Evolutionary conservation across 2,329 filamentous ascomycete genomes (phyloP).

Genomic region (Microsporum audouinii): DNA sequence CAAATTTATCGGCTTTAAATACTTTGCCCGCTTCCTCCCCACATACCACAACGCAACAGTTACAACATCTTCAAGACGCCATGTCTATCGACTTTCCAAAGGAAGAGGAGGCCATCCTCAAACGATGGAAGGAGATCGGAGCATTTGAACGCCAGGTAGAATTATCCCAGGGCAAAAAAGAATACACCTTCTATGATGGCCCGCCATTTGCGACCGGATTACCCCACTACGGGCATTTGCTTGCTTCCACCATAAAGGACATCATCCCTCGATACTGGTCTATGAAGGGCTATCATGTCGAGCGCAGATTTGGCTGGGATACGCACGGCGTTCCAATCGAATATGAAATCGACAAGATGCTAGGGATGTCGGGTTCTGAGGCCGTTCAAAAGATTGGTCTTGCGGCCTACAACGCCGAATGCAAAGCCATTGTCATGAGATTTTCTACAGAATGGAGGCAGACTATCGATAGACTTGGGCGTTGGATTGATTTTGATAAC

Average conservation of each 20-base stretch:
- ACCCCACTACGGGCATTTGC: conserved; percentile 62
- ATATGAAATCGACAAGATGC: conserved; percentile 94
- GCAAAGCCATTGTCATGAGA: conserved; percentile 84
- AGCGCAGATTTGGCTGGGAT: conserved; percentile 90
- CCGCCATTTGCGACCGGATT: conserved; percentile 64
- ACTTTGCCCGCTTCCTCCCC: background rate
- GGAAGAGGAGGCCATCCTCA: conserved; percentile 75
- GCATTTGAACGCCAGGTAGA: conserved; percentile 83
- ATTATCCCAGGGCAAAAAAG: conserved; percentile 67
- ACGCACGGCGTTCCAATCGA: conserved; percentile 91
- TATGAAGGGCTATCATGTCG: conserved; percentile 90
- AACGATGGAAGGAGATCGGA: conserved; percentile 80
- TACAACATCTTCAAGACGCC: conserved; percentile 20
- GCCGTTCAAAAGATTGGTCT: conserved; percentile 80
- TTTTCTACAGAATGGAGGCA: conserved; percentile 77
- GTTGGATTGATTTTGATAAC: conserved; percentile 97
- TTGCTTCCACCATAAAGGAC: conserved; percentile 93
- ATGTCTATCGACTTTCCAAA: conserved; percentile 90
- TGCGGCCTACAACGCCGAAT: conserved; percentile 82
- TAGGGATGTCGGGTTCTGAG: conserved; percentile 76
- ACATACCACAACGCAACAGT: background rate
- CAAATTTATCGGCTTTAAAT: background rate
- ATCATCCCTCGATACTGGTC: conserved; percentile 95
- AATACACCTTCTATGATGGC: conserved; percentile 92
- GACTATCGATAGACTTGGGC: conserved; percentile 76